These are phyloP conservation scores for Terfezia claveryi DNA, from an alignment of 495 filamentous ascomycete species.

Conservation along the genomic window DNA sequence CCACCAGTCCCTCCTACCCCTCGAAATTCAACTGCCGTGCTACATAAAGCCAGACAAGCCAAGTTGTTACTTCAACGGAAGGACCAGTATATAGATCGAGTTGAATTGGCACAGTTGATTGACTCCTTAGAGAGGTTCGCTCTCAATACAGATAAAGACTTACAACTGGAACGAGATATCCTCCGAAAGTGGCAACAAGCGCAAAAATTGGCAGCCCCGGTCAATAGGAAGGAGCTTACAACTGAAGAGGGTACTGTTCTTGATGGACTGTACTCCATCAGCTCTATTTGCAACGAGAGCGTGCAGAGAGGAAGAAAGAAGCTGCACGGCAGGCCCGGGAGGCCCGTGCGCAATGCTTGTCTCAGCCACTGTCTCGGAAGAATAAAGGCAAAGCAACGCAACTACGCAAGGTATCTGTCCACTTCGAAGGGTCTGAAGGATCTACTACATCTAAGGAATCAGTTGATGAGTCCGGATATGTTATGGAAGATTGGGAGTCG, in stretches of 20 bases:
- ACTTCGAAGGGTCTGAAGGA: neutral
- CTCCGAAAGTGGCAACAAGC: neutral
- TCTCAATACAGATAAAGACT: neutral
- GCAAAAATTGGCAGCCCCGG: neutral
- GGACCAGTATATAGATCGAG: neutral
- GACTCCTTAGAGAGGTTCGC: neutral
- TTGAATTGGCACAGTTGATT: neutral
- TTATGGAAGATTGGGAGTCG: neutral
- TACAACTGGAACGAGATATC: neutral
- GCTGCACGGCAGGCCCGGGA: neutral
- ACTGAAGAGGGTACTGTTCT: neutral
- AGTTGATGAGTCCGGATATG: neutral
- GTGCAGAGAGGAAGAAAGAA: neutral
- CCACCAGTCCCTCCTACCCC: neutral
- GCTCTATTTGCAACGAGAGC: neutral
- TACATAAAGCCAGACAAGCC: neutral
- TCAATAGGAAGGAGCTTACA: neutral
- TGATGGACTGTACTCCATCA: neutral
- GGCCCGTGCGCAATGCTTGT: neutral
- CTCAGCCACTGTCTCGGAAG: neutral
- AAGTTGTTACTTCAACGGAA: neutral
- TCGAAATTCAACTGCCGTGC: neutral
- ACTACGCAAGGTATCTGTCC: neutral
- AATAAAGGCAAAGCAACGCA: neutral
- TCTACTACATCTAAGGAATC: neutral